Conservation (phyloP, 768 basidiomycete genomes). For the Termitomyces sp. region DNA sequence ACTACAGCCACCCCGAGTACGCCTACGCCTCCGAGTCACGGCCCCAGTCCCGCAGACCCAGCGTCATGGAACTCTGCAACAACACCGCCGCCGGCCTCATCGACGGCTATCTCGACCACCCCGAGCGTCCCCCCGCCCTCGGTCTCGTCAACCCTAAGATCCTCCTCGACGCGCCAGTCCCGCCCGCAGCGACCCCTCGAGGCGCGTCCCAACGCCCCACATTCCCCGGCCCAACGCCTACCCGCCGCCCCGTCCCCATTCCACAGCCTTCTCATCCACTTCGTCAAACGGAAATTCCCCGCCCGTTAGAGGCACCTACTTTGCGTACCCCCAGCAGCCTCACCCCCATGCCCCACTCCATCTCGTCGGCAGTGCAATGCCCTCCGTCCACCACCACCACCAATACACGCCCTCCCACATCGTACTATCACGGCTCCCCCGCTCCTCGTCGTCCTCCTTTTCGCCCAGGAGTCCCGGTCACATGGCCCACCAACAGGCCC, state of each 20-base stretch:
- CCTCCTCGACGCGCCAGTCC: background rate
- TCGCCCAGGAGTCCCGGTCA: constrained; percentile 11
- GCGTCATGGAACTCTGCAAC: constrained; percentile 89
- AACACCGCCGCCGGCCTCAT: constrained; percentile 5
- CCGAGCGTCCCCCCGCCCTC: background rate
- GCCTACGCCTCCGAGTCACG: constrained; percentile 71
- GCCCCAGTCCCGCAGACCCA: constrained; percentile 74
- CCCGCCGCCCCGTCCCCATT: constrained; percentile 29
- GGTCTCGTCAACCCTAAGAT: no score
- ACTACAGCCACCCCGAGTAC: constrained; percentile 39
- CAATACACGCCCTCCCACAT: background rate
- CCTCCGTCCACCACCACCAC: background rate
- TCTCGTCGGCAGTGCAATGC: background rate
- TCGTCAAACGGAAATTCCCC: constrained; percentile 13
- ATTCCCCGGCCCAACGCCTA: no score
- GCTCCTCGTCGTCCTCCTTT: constrained; percentile 12
- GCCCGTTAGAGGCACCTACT: constrained; percentile 4
- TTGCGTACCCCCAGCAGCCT: background rate
- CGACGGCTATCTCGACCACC: background rate
- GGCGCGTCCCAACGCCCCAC: constrained; percentile 9
- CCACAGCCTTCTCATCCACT: constrained; percentile 23
- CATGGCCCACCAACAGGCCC: constrained; percentile 17
- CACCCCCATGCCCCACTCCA: background rate
- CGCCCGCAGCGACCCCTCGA: constrained; percentile 4
- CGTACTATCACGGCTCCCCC: constrained; percentile 3